Base-by-base conservation (phyloP, 257 asterid genomes). In the Oldenlandia corymbosa region DNA sequence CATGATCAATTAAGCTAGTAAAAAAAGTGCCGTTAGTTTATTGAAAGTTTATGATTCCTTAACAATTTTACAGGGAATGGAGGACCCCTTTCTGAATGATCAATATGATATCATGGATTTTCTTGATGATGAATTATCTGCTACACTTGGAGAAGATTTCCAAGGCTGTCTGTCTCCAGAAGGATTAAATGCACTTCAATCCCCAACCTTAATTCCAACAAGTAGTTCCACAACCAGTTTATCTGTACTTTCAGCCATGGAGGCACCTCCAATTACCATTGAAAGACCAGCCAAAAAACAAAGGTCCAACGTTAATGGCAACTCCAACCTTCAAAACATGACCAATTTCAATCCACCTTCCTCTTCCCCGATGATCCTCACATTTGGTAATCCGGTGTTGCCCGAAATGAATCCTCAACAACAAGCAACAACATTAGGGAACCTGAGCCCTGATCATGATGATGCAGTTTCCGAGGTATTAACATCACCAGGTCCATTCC, bases 101-200 rank as follows among this genome's bases (percentile, higher is more conserved):
- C 52, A 69, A 42, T 74, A 36, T 47, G 73, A 67, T 30, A 53
- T 67, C 8, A 46, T 47, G 66, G 66, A 67, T 20, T 73, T 46
- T 18, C 49, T 73, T 26, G 65, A 59, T 43, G 71, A 67, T 28
- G 65, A 21, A 5, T 18, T 56, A 7, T 52, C n/a, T 53, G 49
- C 59, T n/a, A 20, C 52, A 27, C 52, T 62, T 18, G 65, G 50
- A 43, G 42, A 62, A 23, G 60, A 45, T 45, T 23, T 45, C 50
- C 50, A 45, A 45, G 50, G 23, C 23, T 45, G 23, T 45, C 10
- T 45, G 50, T 45, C 23, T 42, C 5, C 47, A 42, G 47, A 42
- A 42, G 47, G 18, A 42, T n/a, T n/a, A 42, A 42, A 4, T 34
- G 9, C 18, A 42, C 47, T n/a, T 11, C 47, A 42, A 16, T 45